Evolutionary conservation across 148 eudicot genomes (phyloP).

Genomic region (Heliosperma pusillum): DNA sequence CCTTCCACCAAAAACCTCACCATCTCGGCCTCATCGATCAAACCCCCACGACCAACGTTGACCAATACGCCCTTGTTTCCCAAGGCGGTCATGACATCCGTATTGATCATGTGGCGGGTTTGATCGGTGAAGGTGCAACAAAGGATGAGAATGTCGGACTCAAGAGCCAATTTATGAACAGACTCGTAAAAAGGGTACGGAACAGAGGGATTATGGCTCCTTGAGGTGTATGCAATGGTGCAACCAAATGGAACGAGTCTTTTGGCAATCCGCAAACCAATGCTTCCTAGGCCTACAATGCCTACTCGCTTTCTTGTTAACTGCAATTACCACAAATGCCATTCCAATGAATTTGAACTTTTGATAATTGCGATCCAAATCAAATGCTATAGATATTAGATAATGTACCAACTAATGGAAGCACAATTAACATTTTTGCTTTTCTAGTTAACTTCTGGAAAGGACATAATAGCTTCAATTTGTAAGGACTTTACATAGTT

Average conservation of each 20-base stretch:
- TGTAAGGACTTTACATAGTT: no score
- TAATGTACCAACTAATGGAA: no score
- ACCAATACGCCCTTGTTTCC: conserved; percentile 62
- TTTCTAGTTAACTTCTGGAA: no score
- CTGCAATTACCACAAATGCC: conserved; percentile 29
- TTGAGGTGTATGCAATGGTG: conserved; percentile 63
- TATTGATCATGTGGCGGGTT: conserved; percentile 60
- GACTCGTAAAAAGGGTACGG: conserved; percentile 42
- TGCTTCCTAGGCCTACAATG: conserved; percentile 73
- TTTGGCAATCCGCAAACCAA: conserved; percentile 52
- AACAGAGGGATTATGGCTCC: conserved; percentile 43
- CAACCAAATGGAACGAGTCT: conserved; percentile 67
- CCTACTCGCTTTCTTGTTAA: conserved; percentile 64
- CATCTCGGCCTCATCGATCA: conserved; percentile 60
- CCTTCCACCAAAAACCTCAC: conserved; percentile 50
- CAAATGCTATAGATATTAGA: no score
- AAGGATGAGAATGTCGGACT: conserved; percentile 47
- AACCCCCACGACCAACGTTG: conserved; percentile 71
- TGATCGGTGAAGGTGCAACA: conserved; percentile 55
- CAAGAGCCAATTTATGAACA: conserved; percentile 42
- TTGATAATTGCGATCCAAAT: no score
- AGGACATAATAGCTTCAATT: no score
- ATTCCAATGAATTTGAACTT: no score
- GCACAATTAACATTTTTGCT: no score
- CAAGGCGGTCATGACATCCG: conserved; percentile 50